Evolutionary conservation across 805 yeast species (phyloP).

Genomic region (Suhomyces sp.): DNA sequence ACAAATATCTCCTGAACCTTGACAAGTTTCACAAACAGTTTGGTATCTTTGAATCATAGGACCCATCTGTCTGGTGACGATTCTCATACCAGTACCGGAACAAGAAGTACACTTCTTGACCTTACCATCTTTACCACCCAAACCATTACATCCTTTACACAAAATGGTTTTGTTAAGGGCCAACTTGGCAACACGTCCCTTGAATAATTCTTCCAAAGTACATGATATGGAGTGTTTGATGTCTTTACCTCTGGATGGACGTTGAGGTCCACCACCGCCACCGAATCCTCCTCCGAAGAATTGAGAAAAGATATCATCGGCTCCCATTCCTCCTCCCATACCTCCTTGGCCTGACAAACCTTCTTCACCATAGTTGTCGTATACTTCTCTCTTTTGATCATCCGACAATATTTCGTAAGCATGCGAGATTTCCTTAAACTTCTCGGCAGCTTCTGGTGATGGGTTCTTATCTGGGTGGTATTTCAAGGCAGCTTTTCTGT

Average conservation of each 20-base stretch:
- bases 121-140: constrained; percentile 91
- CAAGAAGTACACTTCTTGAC: constrained; percentile 85
- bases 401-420: constrained; percentile 91
- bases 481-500: constrained; percentile 76
- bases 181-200: constrained; percentile 90
- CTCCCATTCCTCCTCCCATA: constrained; percentile 63
- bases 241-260: constrained; percentile 86
- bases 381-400: constrained; percentile 80
- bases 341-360: constrained; percentile 80
- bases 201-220: constrained; percentile 87
- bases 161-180: constrained; percentile 89
- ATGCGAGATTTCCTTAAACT: constrained; percentile 84
- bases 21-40: constrained; percentile 87
- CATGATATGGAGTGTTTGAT: constrained; percentile 85
- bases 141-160: constrained; percentile 88
- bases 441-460: constrained; percentile 89
- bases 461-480: constrained; percentile 84
- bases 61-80: constrained; percentile 97
- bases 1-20: constrained; percentile 88
- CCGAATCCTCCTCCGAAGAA: constrained; percentile 68
- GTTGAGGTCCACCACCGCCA: constrained; percentile 61
- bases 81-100: constrained; percentile 88
- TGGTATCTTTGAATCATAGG: constrained; percentile 99
- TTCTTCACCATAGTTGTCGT: constrained; percentile 90
- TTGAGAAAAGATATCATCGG: constrained; percentile 75